These are phyloP conservation scores for Gorgonomyces haynaldii DNA, from an alignment of 192 early-diverging fungal species.

Conservation along the genomic window DNA sequence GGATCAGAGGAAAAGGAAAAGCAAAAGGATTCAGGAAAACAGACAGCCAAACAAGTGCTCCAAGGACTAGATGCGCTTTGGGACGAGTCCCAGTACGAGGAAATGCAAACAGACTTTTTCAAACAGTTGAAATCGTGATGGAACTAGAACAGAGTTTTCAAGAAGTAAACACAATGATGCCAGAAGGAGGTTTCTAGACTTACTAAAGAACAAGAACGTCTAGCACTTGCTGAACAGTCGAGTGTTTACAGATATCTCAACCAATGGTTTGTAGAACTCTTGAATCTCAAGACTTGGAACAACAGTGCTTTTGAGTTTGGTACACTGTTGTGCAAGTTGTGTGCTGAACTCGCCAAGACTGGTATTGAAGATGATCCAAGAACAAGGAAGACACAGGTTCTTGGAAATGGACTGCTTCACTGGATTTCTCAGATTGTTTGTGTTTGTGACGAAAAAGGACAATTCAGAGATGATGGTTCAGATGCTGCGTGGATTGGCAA, in stretches of 20 bases:
- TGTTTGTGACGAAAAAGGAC: neutral
- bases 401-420: constrained; percentile 6
- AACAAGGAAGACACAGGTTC: neutral
- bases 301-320: too few relatives aligned
- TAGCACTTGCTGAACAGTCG: too few relatives aligned
- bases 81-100: constrained; percentile 66
- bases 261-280: too few relatives aligned
- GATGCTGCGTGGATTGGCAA: constrained; percentile 28
- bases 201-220: too few relatives aligned
- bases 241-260: too few relatives aligned
- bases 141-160: neutral
- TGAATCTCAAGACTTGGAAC: too few relatives aligned
- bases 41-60: constrained; percentile 52
- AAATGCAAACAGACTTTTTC: constrained; percentile 21
- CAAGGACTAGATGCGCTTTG: constrained; percentile 74
- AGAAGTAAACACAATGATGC: too few relatives aligned
- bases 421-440: neutral
- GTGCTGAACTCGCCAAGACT: constrained; percentile 19
- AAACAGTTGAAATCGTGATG: constrained; percentile 15
- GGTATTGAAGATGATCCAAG: neutral
- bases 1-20: constrained; percentile 34
- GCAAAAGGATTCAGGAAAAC: constrained; percentile 39
- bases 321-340: too few relatives aligned
- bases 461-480: constrained; percentile 22
- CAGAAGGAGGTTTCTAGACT: too few relatives aligned